phyloP scores from a whole-genome alignment of 176 grass and related monocot genomes.

The Musa schizocarpa region DNA sequence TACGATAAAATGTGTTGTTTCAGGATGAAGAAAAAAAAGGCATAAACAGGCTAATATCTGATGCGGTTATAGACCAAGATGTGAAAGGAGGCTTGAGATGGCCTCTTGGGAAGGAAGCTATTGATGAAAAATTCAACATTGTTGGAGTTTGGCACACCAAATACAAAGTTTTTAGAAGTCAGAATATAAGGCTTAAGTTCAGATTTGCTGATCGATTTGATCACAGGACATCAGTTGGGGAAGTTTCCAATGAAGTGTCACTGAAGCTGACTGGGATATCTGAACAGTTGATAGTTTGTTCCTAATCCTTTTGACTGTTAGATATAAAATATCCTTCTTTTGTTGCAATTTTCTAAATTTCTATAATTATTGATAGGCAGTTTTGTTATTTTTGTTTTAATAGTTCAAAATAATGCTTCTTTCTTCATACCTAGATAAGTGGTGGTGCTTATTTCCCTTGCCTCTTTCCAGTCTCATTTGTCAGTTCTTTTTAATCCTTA shows the following conservation, averaged over 20 bases:
- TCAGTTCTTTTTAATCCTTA: too few relatives aligned
- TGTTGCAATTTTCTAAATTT: conserved; percentile 6
- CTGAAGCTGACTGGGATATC: conserved; percentile 40
- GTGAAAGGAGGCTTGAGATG: conserved; percentile 75
- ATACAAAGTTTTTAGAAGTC: conserved; percentile 39
- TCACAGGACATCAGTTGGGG: conserved; percentile 33
- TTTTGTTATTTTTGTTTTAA: neutral
- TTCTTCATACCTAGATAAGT: conserved; percentile 9
- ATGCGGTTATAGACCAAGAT: conserved; percentile 51
- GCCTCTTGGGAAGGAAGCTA: conserved; percentile 47
- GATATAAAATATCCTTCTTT: conserved; percentile 2
- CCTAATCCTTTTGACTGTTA: neutral
- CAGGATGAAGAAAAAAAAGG: conserved; percentile 44
- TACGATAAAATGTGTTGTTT: conserved; percentile 19
- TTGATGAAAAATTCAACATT: conserved; percentile 39
- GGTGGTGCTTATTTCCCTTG: neutral
- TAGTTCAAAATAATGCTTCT: neutral
- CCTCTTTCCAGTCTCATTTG: too few relatives aligned
- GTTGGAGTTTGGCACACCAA: conserved; percentile 37
- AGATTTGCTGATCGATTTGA: conserved; percentile 53
- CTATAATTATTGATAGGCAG: neutral
- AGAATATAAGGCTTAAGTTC: conserved; percentile 38
- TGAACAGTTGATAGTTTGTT: conserved; percentile 43
- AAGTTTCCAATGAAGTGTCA: conserved; percentile 49
- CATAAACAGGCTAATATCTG: conserved; percentile 40